Conservation (phyloP, 2,329 filamentous ascomycete genomes). For the Xylaria polymorpha region DNA sequence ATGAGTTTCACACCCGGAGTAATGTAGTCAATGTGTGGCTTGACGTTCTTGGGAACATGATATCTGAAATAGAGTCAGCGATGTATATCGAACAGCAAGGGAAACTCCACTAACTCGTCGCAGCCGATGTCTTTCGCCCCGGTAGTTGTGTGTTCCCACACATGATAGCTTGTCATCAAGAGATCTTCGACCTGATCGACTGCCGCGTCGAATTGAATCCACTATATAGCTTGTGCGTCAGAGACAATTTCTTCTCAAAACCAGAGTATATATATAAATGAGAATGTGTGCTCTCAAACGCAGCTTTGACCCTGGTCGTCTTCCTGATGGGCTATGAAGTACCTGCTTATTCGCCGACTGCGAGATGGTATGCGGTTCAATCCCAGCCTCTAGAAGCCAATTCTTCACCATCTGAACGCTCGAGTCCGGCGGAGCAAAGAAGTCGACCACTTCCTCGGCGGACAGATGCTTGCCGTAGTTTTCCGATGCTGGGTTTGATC, state of each 20-base stretch:
- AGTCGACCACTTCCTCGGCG: constrained; percentile 52
- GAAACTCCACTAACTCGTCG: constrained; percentile 45
- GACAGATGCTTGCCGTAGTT: constrained; percentile 57
- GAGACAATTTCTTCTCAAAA: neutral
- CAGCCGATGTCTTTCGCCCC: constrained; percentile 54
- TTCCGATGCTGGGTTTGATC: constrained; percentile 51
- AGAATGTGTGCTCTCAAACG: neutral
- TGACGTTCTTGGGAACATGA: constrained; percentile 61
- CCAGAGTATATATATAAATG: neutral
- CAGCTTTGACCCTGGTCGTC: neutral
- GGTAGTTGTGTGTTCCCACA: constrained; percentile 54
- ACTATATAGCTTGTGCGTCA: constrained; percentile 47
- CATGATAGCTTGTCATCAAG: constrained; percentile 55
- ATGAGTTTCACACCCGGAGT: constrained; percentile 66
- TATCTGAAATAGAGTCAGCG: constrained; percentile 54
- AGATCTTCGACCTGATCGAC: constrained; percentile 54
- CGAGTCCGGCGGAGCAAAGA: constrained; percentile 53
- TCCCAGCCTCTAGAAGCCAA: constrained; percentile 54
- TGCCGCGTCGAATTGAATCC: constrained; percentile 57
- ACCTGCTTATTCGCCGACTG: constrained; percentile 48
- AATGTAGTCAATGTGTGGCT: constrained; percentile 65
- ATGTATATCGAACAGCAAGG: neutral
- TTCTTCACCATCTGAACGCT: constrained; percentile 52
- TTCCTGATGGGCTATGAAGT: neutral
- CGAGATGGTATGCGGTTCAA: constrained; percentile 48